Conservation (phyloP, 2,329 filamentous ascomycete genomes). For the Microdochium paspali region DNA sequence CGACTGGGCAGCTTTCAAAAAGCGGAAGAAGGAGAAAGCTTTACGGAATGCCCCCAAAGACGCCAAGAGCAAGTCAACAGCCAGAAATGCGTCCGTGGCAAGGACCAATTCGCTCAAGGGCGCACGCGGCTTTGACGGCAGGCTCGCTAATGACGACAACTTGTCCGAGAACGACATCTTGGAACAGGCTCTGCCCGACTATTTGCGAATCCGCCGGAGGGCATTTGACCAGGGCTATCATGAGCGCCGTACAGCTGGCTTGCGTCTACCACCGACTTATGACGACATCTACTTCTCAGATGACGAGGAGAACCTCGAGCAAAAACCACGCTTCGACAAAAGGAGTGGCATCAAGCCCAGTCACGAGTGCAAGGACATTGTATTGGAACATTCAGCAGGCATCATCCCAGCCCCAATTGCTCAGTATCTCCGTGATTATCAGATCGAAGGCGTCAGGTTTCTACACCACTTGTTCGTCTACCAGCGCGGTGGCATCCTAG, state of each 20-base stretch:
- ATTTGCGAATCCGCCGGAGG: constrained; percentile 59
- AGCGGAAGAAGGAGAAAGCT: constrained; percentile 8
- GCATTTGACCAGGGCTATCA: constrained; percentile 57
- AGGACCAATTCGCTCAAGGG: constrained; percentile 6
- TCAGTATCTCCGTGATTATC: constrained; percentile 86
- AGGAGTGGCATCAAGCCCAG: constrained; percentile 51
- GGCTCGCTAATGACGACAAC: constrained; percentile 18
- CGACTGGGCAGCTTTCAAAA: constrained; percentile 10
- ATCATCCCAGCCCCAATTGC: constrained; percentile 82
- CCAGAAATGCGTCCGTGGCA: no score
- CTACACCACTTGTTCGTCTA: constrained; percentile 84
- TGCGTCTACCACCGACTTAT: constrained; percentile 71
- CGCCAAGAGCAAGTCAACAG: background rate
- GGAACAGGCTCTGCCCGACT: constrained; percentile 58
- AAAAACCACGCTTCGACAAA: constrained; percentile 59
- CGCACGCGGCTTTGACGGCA: constrained; percentile 4
- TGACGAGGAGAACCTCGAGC: constrained; percentile 52
- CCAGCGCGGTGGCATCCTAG: constrained; percentile 81
- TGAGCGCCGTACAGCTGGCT: constrained; percentile 53
- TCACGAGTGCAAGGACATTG: constrained; percentile 64
- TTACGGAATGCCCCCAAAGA: constrained; percentile 6
- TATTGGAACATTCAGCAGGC: constrained; percentile 65
- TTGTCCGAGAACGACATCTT: constrained; percentile 28
- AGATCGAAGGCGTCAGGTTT: constrained; percentile 76
- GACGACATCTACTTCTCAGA: constrained; percentile 69